Evolutionary conservation across 1,284 basidiomycete genomes (phyloP).

Genomic region (Ganoderma boninense): DNA sequence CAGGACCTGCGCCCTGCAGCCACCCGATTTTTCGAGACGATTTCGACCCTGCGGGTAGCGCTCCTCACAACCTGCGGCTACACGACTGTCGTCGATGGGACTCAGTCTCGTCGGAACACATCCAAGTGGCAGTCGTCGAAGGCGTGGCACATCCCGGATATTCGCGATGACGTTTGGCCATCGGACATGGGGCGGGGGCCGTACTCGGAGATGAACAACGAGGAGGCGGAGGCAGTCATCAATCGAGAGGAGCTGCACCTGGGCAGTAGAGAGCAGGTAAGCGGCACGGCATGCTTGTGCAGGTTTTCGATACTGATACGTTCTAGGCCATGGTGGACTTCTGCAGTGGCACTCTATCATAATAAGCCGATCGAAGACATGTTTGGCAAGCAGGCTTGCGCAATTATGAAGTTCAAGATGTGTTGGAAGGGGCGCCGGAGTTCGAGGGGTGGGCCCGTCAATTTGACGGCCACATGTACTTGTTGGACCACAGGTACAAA

Average conservation of each 20-base stretch:
- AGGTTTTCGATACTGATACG: neutral
- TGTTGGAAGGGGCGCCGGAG: too few relatives aligned
- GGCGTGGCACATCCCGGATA: neutral
- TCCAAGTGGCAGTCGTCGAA: neutral
- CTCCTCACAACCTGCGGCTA: neutral
- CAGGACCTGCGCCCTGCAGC: neutral
- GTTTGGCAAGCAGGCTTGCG: too few relatives aligned
- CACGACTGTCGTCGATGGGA: neutral
- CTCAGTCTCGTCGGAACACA: neutral
- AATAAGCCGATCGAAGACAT: neutral
- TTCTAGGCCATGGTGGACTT: neutral
- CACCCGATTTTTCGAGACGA: neutral
- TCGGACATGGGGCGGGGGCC: neutral
- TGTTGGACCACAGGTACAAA: too few relatives aligned
- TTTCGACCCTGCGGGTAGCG: neutral
- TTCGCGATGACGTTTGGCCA: neutral
- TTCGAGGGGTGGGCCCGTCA: too few relatives aligned
- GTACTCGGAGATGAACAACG: neutral
- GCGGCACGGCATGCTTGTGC: neutral
- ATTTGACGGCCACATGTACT: too few relatives aligned
- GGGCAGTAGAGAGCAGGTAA: neutral
- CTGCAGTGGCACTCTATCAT: neutral
- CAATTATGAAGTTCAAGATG: too few relatives aligned
- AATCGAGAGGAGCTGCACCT: neutral
- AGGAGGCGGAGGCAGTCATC: neutral